These are phyloP conservation scores for Symbiodinium pilosum DNA, from an alignment of 73 alveolate species.

Conservation along the genomic window DNA sequence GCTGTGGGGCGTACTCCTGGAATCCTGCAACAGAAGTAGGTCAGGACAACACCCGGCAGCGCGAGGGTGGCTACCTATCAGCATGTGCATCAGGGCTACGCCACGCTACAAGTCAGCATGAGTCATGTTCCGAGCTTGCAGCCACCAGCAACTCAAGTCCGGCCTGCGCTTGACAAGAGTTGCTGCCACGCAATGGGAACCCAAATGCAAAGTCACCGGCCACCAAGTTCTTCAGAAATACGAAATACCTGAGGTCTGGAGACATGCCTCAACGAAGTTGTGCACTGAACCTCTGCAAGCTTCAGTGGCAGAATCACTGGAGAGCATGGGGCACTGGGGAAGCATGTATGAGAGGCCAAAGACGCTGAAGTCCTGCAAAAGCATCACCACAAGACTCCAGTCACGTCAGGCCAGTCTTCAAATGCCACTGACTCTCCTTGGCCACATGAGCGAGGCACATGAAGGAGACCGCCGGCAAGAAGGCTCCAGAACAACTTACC, in stretches of 20 bases:
- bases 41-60: constrained; percentile 66
- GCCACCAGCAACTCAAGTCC: constrained; percentile 71
- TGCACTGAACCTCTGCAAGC: neutral
- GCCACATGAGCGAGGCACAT: constrained; percentile 93
- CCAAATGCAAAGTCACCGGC: neutral
- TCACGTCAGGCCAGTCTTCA: neutral
- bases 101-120: too few species aligned
- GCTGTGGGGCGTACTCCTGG: constrained; percentile 38
- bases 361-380: constrained; percentile 51
- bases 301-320: neutral
- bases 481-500: neutral
- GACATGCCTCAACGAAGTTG: too few species aligned
- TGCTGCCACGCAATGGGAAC: neutral
- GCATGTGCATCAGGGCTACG: too few species aligned
- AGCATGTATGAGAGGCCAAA: constrained; percentile 89
- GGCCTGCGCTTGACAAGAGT: constrained; percentile 5
- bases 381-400: too few species aligned
- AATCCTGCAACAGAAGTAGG: constrained; percentile 62
- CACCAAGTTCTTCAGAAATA: constrained; percentile 44
- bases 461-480: constrained; percentile 38
- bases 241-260: constrained; percentile 24
- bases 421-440: constrained; percentile 8
- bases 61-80: constrained; percentile 83
- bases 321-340: constrained; percentile 35
- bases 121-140: too few species aligned